Percentiles rank a stretch among this genome's conserved stretches.
Conservation (phyloP, 1,284 basidiomycete genomes). For the Naganishia liquefaciens region DNA sequence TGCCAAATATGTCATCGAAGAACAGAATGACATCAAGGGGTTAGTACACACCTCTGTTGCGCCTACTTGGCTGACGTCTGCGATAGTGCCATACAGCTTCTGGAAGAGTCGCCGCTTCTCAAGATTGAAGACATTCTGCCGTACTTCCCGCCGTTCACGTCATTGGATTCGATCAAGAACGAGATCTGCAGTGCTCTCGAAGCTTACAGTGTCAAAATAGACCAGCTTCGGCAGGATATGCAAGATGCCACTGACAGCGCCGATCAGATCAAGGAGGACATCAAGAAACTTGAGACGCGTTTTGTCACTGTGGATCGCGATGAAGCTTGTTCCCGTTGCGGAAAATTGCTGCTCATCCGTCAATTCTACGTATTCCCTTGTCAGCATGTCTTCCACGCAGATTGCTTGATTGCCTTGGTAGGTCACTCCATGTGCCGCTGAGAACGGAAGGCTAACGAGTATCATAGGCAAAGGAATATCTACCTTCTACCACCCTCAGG, state of each 20-base stretch:
- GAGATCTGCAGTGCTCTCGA: constrained; percentile 96
- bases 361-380: constrained; percentile 99
- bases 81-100: constrained; percentile 86
- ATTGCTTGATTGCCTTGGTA: constrained; percentile 88
- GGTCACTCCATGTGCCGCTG: constrained; percentile 45
- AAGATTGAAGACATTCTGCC: constrained; percentile 99
- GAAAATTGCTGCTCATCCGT: constrained; percentile 70
- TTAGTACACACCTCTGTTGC: constrained; percentile 55
- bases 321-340: constrained; percentile 83
- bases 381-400: constrained; percentile 92
- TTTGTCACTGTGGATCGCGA: constrained; percentile 88
- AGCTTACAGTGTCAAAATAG: constrained; percentile 89
- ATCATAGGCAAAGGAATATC: constrained; percentile 81
- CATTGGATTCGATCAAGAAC: constrained; percentile 99
- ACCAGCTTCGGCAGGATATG: constrained; percentile 90
- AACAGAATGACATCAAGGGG: constrained; percentile 97
- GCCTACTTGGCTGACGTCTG: neutral
- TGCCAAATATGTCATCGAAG: constrained; percentile 93
- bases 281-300: constrained; percentile 78
- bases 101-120: constrained; percentile 88
- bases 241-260: constrained; percentile 89
- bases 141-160: constrained; percentile 99
- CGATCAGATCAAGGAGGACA: constrained; percentile 90
- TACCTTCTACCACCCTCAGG: constrained; percentile 75
- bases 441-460: neutral